These are phyloP conservation scores for Magnusiomyces fungicola DNA, from an alignment of 1,139 yeast genomes.

Conservation along the genomic window DNA sequence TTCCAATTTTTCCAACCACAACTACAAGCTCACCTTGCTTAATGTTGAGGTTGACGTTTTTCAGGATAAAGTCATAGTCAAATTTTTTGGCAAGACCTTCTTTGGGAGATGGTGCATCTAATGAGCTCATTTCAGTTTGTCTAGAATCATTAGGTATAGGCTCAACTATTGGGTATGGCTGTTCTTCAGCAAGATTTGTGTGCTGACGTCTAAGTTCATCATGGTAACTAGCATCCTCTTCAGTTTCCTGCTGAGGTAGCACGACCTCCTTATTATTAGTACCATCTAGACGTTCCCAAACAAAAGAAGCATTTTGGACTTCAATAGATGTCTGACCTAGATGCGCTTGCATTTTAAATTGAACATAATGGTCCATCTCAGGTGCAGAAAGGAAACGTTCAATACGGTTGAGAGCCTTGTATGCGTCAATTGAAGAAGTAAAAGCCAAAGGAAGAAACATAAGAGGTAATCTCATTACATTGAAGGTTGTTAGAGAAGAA, in stretches of 20 bases:
- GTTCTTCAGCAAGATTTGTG: conserved; percentile 22
- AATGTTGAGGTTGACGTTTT: conserved; percentile 19
- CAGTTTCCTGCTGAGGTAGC: conserved; percentile 9
- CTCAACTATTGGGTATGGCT: conserved; percentile 19
- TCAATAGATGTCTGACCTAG: conserved; percentile 38
- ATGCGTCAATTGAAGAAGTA: conserved; percentile 62
- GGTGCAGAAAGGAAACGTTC: conserved; percentile 46
- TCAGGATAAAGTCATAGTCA: conserved; percentile 19
- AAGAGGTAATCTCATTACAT: conserved; percentile 60
- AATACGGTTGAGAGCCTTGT: conserved; percentile 53
- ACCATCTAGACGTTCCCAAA: conserved; percentile 54
- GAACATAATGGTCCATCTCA: conserved; percentile 31
- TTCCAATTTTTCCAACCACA: conserved; percentile 63
- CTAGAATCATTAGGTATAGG: background rate
- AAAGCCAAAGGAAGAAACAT: conserved; percentile 61
- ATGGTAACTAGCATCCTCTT: conserved; percentile 8
- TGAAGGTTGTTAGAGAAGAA: conserved; percentile 71
- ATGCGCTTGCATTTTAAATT: conserved; percentile 29
- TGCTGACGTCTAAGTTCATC: conserved; percentile 9
- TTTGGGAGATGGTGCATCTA: conserved; percentile 3
- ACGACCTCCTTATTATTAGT: conserved; percentile 14
- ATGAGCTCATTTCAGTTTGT: too few species aligned
- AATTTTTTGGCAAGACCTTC: conserved; percentile 13
- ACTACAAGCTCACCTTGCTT: conserved; percentile 54
- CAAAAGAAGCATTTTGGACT: conserved; percentile 49